phyloP scores from a whole-genome alignment of 306 rosid genomes.

The Lathyrus oleraceus region DNA sequence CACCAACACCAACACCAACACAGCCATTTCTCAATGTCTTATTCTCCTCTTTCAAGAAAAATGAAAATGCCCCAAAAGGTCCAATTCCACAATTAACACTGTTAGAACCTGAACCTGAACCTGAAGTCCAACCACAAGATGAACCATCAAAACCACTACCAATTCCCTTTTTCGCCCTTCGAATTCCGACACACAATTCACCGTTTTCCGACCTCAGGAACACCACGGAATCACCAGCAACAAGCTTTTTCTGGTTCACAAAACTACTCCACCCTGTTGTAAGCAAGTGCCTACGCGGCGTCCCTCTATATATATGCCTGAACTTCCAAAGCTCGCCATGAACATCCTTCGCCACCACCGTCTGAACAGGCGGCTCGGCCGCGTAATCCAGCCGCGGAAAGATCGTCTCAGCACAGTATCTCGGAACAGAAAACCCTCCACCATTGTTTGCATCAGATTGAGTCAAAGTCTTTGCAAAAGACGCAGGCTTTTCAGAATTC shows the following conservation, averaged over 20 bases:
- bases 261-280: constrained; percentile 97
- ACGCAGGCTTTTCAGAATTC: constrained; percentile 71
- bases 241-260: constrained; percentile 93
- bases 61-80: constrained; percentile 62
- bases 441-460: constrained; percentile 98
- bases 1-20: constrained; percentile 47
- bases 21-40: constrained; percentile 51
- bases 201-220: constrained; percentile 80
- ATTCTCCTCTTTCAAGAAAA: constrained; percentile 66
- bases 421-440: constrained; percentile 91
- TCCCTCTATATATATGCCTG: constrained; percentile 89
- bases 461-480: constrained; percentile 88
- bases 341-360: constrained; percentile 83
- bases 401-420: constrained; percentile 97
- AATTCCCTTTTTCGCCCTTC: constrained; percentile 75
- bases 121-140: constrained; percentile 64
- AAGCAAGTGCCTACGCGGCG: constrained; percentile 86
- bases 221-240: constrained; percentile 94
- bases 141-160: constrained; percentile 48
- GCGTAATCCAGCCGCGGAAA: constrained; percentile 84
- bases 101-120: constrained; percentile 31
- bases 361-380: constrained; percentile 96
- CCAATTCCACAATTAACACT: constrained; percentile 37
- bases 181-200: constrained; percentile 79
- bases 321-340: constrained; percentile 93